A percentile compares a stretch with the other conserved stretches of the same genome.
These are phyloP conservation scores for Andrographis paniculata DNA, from an alignment of 305 asterid species.

Conservation along the genomic window DNA sequence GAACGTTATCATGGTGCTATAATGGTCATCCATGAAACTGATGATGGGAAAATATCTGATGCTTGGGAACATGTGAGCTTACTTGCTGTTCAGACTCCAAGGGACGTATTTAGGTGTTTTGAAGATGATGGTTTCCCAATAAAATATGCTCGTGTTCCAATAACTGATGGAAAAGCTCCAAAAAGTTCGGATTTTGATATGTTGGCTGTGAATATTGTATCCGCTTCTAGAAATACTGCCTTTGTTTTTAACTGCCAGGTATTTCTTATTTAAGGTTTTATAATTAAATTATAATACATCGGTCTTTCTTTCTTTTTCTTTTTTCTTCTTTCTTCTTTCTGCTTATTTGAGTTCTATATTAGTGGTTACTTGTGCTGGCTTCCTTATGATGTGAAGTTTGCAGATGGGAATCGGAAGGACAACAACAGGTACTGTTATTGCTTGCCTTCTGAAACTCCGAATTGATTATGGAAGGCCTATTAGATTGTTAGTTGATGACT, in stretches of 20 bases:
- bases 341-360: constrained; percentile 12
- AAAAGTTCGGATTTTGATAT: constrained; percentile 92
- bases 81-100: constrained; percentile 82
- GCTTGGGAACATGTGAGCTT: constrained; percentile 86
- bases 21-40: constrained; percentile 96
- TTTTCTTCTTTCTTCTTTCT: no score
- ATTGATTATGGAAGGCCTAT: constrained; percentile 89
- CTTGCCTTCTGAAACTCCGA: constrained; percentile 91
- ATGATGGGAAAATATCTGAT: constrained; percentile 81
- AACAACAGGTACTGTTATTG: constrained; percentile 94
- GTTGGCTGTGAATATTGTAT: constrained; percentile 67
- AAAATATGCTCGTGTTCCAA: constrained; percentile 96
- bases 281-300: constrained; percentile 17
- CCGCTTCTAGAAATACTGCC: constrained; percentile 90
- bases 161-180: constrained; percentile 99
- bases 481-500: constrained; percentile 49
- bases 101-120: constrained; percentile 84
- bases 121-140: constrained; percentile 83
- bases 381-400: constrained; percentile 17
- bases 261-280: constrained; percentile 15
- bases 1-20: constrained; percentile 79
- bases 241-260: constrained; percentile 99
- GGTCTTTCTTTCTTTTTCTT: constrained; percentile 11
- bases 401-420: constrained; percentile 99
- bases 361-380: constrained; percentile 23